A percentile compares a stretch with the other conserved stretches of the same genome.
These are phyloP conservation scores for Stachybotrys echinatus DNA, from an alignment of 2,329 filamentous ascomycete genomes.

Conservation along the genomic window DNA sequence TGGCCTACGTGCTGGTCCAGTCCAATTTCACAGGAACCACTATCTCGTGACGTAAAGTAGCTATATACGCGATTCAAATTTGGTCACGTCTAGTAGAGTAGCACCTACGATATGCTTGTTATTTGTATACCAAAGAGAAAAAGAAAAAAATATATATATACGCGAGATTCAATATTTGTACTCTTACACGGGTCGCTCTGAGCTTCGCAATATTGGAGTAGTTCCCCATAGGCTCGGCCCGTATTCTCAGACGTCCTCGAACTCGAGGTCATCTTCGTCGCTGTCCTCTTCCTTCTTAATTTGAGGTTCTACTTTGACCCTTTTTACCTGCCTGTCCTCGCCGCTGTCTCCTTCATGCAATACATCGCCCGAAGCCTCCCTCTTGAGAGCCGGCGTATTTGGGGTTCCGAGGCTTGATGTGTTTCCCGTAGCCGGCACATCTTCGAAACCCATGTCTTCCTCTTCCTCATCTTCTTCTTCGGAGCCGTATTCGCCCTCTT, in stretches of 20 bases:
- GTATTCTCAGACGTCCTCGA: conserved; percentile 46
- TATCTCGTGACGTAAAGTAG: no score
- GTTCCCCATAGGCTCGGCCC: neutral
- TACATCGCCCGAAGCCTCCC: conserved; percentile 21
- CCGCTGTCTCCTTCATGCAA: conserved; percentile 16
- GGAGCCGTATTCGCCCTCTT: conserved; percentile 24
- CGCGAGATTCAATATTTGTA: no score
- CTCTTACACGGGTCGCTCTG: neutral
- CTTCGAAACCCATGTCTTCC: conserved; percentile 44
- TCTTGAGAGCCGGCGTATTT: conserved; percentile 24
- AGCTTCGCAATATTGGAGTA: neutral
- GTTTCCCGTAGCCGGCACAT: conserved; percentile 35
- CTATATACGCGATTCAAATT: no score
- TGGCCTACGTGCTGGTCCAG: no score
- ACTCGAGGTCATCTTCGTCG: conserved; percentile 51
- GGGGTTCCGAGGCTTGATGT: conserved; percentile 26
- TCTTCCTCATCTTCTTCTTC: conserved; percentile 32
- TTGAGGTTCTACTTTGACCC: conserved; percentile 51
- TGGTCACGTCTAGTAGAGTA: no score
- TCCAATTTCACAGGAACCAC: no score
- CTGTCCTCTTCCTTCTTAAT: conserved; percentile 40
- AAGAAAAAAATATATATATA: no score
- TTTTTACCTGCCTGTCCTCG: conserved; percentile 50
- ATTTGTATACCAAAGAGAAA: no score
- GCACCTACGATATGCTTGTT: no score